Conservation (phyloP, 106 monocot genomes). For the Acorus gramineus region DNA sequence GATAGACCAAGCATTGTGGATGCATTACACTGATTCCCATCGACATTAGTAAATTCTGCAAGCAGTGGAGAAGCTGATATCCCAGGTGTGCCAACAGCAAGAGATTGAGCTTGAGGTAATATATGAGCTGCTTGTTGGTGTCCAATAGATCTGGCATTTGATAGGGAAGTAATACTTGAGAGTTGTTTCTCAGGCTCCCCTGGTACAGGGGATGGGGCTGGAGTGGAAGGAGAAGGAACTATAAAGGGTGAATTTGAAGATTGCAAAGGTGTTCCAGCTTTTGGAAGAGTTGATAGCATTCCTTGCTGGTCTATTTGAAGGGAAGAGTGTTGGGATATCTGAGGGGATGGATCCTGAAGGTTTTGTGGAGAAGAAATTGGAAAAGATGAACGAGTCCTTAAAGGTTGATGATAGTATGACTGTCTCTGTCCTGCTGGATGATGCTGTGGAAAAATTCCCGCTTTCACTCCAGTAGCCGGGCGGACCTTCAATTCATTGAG, state of each 20-base stretch:
- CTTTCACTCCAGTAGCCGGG: slow-evolving; percentile 43
- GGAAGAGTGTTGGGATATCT: slow-evolving; percentile 88
- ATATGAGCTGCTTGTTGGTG: too few species aligned
- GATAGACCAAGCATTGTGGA: neutral
- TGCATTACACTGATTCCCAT: slow-evolving; percentile 41
- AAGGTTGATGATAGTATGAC: slow-evolving; percentile 57
- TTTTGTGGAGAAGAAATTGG: slow-evolving; percentile 85
- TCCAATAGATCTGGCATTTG: slow-evolving; percentile 24
- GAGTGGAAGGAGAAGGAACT: slow-evolving; percentile 75
- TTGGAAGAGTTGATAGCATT: slow-evolving; percentile 46
- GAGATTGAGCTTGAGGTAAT: too few species aligned
- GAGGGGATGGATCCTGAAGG: slow-evolving; percentile 74
- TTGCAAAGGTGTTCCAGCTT: slow-evolving; percentile 67
- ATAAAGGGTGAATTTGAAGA: slow-evolving; percentile 56
- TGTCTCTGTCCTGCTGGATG: slow-evolving; percentile 35
- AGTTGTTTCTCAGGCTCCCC: slow-evolving; percentile 62
- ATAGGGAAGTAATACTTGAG: slow-evolving; percentile 29
- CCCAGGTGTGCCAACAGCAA: slow-evolving; percentile 27
- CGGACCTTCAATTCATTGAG: slow-evolving; percentile 58
- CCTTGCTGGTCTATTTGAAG: slow-evolving; percentile 79
- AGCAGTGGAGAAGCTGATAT: slow-evolving; percentile 92
- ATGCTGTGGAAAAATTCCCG: slow-evolving; percentile 51
- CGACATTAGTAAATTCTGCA: slow-evolving; percentile 51
- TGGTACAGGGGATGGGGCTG: slow-evolving; percentile 65
- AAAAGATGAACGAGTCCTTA: slow-evolving; percentile 46